Evolutionary conservation across 352 stramenopile species (phyloP), one percentile per base, ranked within the genome.

Genomic region (Sclerospora graminicola): DNA sequence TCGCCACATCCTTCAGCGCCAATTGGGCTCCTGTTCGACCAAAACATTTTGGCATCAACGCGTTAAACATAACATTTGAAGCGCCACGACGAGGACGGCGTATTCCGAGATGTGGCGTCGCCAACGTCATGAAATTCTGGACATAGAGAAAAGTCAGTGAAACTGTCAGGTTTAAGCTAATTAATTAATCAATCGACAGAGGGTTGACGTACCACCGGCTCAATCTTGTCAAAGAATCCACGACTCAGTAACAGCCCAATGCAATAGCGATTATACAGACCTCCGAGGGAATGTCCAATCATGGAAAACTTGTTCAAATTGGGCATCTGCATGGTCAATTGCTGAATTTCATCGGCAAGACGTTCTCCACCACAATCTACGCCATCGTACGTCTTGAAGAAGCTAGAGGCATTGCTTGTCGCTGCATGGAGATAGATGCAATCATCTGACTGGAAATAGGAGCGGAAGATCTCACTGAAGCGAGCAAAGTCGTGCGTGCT

Each of bases 61-160:
- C 51, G 48, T 91, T 91, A 47, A 70, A 74, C 16, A 91, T 36
- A 21, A 69, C 63, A 48, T 89, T 91, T 19, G 76, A 60, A 8
- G 62, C 55, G 4, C 69, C 70, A 10, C 70, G 67, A 39, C 66
- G 62, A 20, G 79, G 69, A 14, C 70, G 69, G 18, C 76, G 73
- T 19, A 84, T 84, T 34, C 79, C 79, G 39, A 91, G 50, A 31
- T 91, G 76, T n/a, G 79, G 78, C 23, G 73, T 74, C 30, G 78
- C 78, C 26, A 90, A 52, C 27, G 78, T 82, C 36, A 91, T 71
- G 30, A 91, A 86, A 50, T 89, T 91, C 79, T 90, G 51, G 26
- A 47, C 26, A 37, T 26, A 26, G 21, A 7, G 6, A 26, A 26
- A 26, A 26, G 21, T 26, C 21, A 26, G 4, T 6, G 21, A 3